Base-by-base conservation (phyloP, 73 alveolate species). In the Paramecium biaurelia region DNA sequence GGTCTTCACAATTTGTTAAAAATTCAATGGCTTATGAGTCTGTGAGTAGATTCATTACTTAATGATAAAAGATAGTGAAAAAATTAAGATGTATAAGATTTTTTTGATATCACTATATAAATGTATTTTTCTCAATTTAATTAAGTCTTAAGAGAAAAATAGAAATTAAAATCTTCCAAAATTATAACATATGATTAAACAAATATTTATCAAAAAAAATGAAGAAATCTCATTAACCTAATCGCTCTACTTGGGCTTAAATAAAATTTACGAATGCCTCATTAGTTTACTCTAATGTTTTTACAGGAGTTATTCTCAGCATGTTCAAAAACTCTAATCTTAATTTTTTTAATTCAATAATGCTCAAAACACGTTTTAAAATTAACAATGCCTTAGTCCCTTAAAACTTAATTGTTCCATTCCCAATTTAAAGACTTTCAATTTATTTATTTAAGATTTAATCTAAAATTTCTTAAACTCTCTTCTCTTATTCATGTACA, bases 401-500 rank as follows among this genome's bases (percentile, higher is more conserved):
- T n/a, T 32, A 20, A 79, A 41, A 79, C 28, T 79, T 79, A n/a
- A 79, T 79, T 2, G 53, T 24, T 42, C 76, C 90, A 72, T 72
- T 72, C 28, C 86, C 58, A 12, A 35, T 72, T 72, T 72, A 32
- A 35, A 72, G 67, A 76, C 72, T 58, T 67, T 95, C 96, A 56
- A 86, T 94, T 92, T 97, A 93, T 57, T 96, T 93, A 42, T 85
- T 59, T 30, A 94, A 85, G 32, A 96, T 96, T 37, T 89, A 93
- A 58, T 95, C 95, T 37, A 96, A 92, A 7, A 96, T 85, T 24
- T 94, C 95, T 88, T 95, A 95, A 49, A 98, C 93, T 47, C 93
- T 86, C 92, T 96, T 95, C 88, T 98, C 99, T 28, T 97, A 92
- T 87, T 96, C 96, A 93, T 94, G 93, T 26, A 98, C 93, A 92